Evolutionary conservation across 768 basidiomycete genomes (phyloP), one percentile per base, ranked within the genome.

Genomic region (Dacryopinax primogenitus): DNA sequence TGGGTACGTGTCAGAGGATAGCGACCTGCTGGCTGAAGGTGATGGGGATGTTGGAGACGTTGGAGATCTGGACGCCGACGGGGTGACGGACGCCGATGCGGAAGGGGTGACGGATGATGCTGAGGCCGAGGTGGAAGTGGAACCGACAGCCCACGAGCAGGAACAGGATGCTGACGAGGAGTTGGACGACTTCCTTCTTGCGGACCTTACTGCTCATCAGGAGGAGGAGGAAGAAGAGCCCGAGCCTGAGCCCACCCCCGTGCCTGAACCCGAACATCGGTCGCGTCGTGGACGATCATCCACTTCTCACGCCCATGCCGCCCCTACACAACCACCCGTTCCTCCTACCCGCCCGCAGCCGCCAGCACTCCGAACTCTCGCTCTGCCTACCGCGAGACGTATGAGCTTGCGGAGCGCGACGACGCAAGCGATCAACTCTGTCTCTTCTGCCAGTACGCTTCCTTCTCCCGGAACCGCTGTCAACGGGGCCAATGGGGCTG

Each of bases 381-480:
- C 51, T 13, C 51, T 58, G 26, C 51, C 51, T 18, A 58, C 51
- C 3, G 51, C 51, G 30, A 13, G 51, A 13, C 51, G 51, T 23
- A 58, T 58, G 51, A 58, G 51, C 51, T 30, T 58, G 26, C 51
- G 51, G 13, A 58, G 51, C 51, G 51, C 51, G 51, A 58, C 51
- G 13, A 32, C 30, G 13, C 51, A 58, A 30, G 51, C 51, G 26
- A 58, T 58, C 11, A 13, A 58, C 26, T 11, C 12, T 32, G 51
- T 58, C 4, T 30, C 12, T 18, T 32, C 51, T 30, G 30, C 51
- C 13, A 11, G 15, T 32, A 58, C 23, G 26, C 51, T 58, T 21
- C 30, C 51, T 58, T 6, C 18, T 21, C 51, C 21, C 23, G 23
- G 26, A 13, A 30, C 23, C 12, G 18, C 51, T 23, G 23, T 32